A percentile compares a stretch with the other conserved stretches of the same genome.
These are phyloP conservation scores for Metarhizium rileyi DNA, from an alignment of 2,329 filamentous ascomycete species.

Conservation along the genomic window DNA sequence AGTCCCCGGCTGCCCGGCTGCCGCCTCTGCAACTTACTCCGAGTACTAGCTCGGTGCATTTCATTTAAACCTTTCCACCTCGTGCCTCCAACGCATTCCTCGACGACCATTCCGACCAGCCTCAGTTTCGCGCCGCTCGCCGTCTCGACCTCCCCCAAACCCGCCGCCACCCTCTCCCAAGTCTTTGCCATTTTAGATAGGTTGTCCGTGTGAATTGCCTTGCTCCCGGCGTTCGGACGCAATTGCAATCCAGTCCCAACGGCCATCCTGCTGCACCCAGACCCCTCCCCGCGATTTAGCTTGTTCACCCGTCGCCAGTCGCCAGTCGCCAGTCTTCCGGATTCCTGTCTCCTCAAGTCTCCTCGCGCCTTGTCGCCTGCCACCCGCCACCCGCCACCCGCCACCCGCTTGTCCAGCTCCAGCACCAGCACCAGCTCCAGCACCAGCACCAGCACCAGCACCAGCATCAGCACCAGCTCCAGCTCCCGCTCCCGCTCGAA, in stretches of 20 bases:
- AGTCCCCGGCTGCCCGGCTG: not conserved
- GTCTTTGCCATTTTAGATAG: too few species aligned
- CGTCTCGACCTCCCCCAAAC: too few species aligned
- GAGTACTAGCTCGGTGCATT: too few species aligned
- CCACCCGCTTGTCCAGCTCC: not conserved
- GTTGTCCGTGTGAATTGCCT: not conserved
- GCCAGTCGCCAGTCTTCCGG: too few species aligned
- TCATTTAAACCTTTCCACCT: too few species aligned
- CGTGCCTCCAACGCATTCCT: not conserved
- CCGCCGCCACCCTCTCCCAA: too few species aligned
- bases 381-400: constrained; percentile 9
- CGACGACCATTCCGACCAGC: not conserved
- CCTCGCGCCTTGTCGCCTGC: constrained; percentile 6
- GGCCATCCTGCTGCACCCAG: too few species aligned
- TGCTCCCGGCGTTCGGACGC: not conserved
- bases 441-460: not conserved
- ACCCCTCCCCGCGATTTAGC: not conserved
- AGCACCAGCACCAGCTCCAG: not conserved
- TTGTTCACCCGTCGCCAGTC: constrained; percentile 8
- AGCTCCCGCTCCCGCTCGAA: not conserved
- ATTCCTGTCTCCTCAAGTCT: not conserved
- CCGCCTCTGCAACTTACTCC: too few species aligned
- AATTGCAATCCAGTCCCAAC: too few species aligned
- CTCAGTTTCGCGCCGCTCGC: too few species aligned
- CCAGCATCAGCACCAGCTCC: not conserved